A percentile compares a stretch with the other conserved stretches of the same genome.
phyloP scores from a whole-genome alignment of 2,329 filamentous ascomycete species.

The Verticillium klebahnii region DNA sequence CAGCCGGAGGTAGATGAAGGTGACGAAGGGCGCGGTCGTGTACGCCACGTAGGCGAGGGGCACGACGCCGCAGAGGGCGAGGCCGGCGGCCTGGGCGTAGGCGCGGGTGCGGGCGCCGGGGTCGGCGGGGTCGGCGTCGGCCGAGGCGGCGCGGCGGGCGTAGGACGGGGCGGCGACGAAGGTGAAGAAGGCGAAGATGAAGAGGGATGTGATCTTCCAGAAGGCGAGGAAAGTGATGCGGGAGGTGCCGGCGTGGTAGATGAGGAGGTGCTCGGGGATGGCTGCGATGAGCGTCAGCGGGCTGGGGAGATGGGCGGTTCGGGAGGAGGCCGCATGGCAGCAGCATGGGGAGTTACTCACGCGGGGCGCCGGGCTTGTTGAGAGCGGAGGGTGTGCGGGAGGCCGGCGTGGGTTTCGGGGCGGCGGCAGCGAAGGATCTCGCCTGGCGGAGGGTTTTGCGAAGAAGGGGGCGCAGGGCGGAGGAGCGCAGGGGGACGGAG shows the following conservation, averaged over 20 bases:
- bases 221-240: conserved; percentile 64
- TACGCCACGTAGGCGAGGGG: conserved; percentile 63
- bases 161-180: conserved; percentile 60
- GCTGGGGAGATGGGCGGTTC: not conserved
- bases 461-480: not conserved
- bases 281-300: conserved; percentile 22
- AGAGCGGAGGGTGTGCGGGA: not conserved
- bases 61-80: conserved; percentile 54
- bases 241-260: conserved; percentile 71
- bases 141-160: conserved; percentile 22
- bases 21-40: conserved; percentile 66
- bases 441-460: not conserved
- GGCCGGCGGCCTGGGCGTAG: not conserved
- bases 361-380: not conserved
- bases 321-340: too few species aligned
- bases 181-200: conserved; percentile 63
- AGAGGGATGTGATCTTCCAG: conserved; percentile 66
- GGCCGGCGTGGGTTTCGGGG: not conserved
- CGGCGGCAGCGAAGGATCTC: not conserved
- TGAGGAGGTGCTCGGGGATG: conserved; percentile 56
- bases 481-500: not conserved
- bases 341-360: not conserved
- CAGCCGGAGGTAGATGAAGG: conserved; percentile 64
- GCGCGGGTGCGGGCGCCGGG: not conserved
- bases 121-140: not conserved